Evolutionary conservation across 2,329 filamentous ascomycete species (phyloP).

Genomic region (Colletotrichum noveboracense): DNA sequence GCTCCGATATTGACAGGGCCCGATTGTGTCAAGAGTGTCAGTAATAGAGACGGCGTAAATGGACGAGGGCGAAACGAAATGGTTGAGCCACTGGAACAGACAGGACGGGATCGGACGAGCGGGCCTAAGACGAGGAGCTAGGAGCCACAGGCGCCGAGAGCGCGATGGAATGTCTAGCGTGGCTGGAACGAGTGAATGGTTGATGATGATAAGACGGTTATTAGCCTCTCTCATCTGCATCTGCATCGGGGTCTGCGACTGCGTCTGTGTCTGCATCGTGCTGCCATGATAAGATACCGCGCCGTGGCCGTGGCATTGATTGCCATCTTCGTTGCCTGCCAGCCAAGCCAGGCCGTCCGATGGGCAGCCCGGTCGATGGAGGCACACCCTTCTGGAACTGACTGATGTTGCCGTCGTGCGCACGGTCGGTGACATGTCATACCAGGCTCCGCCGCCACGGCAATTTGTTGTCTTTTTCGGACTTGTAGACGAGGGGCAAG

Average conservation of each 20-base stretch:
- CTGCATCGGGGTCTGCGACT: background rate
- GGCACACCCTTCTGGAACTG: background rate
- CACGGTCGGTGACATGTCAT: conserved; percentile 5
- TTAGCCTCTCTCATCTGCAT: background rate
- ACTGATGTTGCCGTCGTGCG: background rate
- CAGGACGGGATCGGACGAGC: background rate
- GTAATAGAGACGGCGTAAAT: background rate
- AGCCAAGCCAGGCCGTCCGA: background rate
- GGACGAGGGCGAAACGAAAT: background rate
- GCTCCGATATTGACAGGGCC: background rate
- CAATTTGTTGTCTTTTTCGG: background rate
- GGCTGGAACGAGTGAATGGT: background rate
- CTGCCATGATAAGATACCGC: conserved; percentile 7
- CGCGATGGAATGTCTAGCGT: background rate
- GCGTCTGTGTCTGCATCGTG: background rate
- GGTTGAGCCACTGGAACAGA: background rate
- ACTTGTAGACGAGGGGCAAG: background rate
- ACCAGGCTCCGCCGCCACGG: background rate
- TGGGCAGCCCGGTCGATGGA: background rate
- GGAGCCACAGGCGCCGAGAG: conserved; percentile 7
- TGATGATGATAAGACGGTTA: background rate
- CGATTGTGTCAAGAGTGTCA: background rate
- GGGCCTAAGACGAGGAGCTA: background rate
- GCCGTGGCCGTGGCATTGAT: background rate
- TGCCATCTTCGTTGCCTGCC: background rate